Percentiles rank a stretch among this genome's conserved stretches.
Evolutionary conservation across 306 rosid species (phyloP).

Genomic region (Malus sieversii): DNA sequence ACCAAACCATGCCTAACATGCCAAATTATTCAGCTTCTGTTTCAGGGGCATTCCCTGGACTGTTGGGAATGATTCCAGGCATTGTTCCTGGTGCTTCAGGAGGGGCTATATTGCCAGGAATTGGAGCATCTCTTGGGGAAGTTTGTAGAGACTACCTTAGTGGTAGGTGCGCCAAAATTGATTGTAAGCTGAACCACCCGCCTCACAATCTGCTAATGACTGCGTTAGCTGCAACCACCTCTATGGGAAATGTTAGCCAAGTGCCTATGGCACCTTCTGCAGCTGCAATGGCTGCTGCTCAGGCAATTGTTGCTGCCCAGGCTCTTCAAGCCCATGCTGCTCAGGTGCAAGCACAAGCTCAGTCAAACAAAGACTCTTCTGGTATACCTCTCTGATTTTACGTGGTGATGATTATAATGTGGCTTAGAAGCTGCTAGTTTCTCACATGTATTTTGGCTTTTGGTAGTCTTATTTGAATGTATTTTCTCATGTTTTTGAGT

Average conservation of each 20-base stretch:
- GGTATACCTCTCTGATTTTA: constrained; percentile 45
- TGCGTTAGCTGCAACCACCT: constrained; percentile 90
- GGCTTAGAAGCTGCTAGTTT: neutral
- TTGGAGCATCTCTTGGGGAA: constrained; percentile 93
- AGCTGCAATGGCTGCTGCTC: constrained; percentile 99
- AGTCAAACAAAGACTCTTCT: constrained; percentile 69
- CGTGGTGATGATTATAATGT: neutral
- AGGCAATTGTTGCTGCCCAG: constrained; percentile 99
- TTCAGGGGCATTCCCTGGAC: constrained; percentile 94
- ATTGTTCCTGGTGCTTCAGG: constrained; percentile 87
- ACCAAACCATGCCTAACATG: constrained; percentile 99
- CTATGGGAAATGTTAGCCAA: constrained; percentile 88
- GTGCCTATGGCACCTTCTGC: constrained; percentile 99
- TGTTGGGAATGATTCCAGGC: constrained; percentile 98
- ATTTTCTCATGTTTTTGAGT: neutral
- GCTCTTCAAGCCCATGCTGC: constrained; percentile 99
- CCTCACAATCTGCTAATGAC: constrained; percentile 95
- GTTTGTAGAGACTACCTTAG: constrained; percentile 91
- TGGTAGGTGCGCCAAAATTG: constrained; percentile 87
- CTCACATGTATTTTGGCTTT: neutral
- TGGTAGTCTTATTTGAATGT: neutral
- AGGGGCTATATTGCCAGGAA: constrained; percentile 94
- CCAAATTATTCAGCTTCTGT: constrained; percentile 96
- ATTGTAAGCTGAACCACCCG: constrained; percentile 92
- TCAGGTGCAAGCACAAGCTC: constrained; percentile 75